Base-by-base conservation (phyloP, 139 green algal genomes). In the Micromonas pusilla region DNA sequence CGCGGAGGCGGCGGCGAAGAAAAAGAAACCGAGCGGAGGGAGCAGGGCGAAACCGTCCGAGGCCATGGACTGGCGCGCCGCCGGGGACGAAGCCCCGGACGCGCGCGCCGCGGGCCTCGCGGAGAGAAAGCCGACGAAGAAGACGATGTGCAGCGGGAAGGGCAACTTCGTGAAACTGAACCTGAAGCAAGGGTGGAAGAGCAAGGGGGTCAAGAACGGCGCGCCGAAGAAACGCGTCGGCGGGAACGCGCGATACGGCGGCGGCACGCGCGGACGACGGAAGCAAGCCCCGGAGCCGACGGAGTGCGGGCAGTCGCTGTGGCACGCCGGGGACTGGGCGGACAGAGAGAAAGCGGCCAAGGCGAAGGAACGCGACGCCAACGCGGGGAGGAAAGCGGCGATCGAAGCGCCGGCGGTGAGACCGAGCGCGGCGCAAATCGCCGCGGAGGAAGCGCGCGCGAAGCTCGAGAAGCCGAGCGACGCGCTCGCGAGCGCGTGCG, bases 171-270 rank as follows among this genome's bases (percentile, higher is more conserved):
- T 52, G 4, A 72, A 72, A 26, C 13, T 39, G 26, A 72, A 72
- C 33, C 30, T 39, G 28, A 72, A 72, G 28, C 3, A 33, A 3
- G 38, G 26, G 65, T 72, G 13, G 4, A 72, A 72, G 28, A n/a
- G 2, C n/a, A 72, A 72, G 65, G n/a, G n/a, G n/a, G 30, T 72
- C 3, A 72, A 72, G 30, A 72, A 72, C 33, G 65, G 65, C 4
- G 65, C 65, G 28, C 26, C 13, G 21, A 72, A 72, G 30, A 72
- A 38, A n/a, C n/a, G n/a, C n/a, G n/a, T n/a, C n/a, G 65, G 26
- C 26, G 65, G n/a, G 30, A 72, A 72, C 65, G 36, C 32, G 32
- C 65, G 65, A 5, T 72, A 72, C 65, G 65, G 65, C 30, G 65
- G 65, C 33, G 65, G 65, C 13, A 16, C 16, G 30, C 3, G 13